A percentile compares a stretch with the other conserved stretches of the same genome.
These are phyloP conservation scores for Striga hermonthica DNA, from an alignment of 305 asterid genomes.

Conservation along the genomic window DNA sequence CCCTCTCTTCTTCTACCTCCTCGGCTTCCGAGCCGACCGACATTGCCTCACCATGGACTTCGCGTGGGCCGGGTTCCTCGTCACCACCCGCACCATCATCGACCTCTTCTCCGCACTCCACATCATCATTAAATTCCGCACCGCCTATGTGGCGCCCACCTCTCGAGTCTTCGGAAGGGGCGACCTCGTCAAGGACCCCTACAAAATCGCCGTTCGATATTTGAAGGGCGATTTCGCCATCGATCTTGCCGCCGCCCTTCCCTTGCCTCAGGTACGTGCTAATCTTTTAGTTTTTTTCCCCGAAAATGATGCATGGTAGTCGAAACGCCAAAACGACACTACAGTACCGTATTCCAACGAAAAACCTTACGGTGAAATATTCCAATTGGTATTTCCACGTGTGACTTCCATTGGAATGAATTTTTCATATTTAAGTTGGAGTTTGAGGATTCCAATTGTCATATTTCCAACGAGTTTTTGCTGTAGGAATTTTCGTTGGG, in stretches of 20 bases:
- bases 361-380: too few species aligned
- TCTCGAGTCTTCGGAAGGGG: conserved; percentile 82
- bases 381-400: too few species aligned
- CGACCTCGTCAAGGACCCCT: conserved; percentile 59
- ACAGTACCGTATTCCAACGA: too few species aligned
- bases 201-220: conserved; percentile 54
- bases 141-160: conserved; percentile 60
- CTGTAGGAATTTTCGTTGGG: too few species aligned
- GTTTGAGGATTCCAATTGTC: too few species aligned
- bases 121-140: conserved; percentile 70
- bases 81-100: conserved; percentile 46
- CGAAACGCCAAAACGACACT: too few species aligned
- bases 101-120: conserved; percentile 68
- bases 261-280: conserved; percentile 73
- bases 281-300: too few species aligned
- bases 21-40: conserved; percentile 34
- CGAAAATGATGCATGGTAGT: too few species aligned
- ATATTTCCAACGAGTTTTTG: too few species aligned
- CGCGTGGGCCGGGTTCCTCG: conserved; percentile 41
- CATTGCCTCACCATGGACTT: conserved; percentile 57
- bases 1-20: conserved; percentile 70
- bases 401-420: too few species aligned
- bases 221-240: conserved; percentile 58
- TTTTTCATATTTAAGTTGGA: too few species aligned
- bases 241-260: conserved; percentile 83